These are phyloP conservation scores for Lizanozyma gosingica DNA, from an alignment of 1,139 yeast genomes.

Conservation along the genomic window DNA sequence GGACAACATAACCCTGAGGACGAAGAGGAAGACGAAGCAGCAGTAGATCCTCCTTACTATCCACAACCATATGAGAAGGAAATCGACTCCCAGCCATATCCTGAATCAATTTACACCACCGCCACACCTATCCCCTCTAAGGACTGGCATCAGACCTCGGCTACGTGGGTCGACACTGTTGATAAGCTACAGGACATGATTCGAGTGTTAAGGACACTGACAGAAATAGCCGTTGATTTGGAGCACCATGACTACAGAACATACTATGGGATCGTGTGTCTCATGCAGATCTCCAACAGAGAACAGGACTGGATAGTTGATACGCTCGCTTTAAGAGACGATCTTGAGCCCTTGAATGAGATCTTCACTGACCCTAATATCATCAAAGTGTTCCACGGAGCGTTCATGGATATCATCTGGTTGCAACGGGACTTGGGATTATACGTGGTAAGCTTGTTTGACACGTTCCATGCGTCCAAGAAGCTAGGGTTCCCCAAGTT, in stretches of 20 bases:
- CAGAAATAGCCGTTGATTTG: slow-evolving; percentile 87
- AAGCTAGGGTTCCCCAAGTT: slow-evolving; percentile 71
- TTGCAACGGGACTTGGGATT: slow-evolving; percentile 91
- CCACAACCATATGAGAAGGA: slow-evolving; percentile 79
- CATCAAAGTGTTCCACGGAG: slow-evolving; percentile 90
- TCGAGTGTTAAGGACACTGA: slow-evolving; percentile 34
- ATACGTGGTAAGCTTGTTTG: slow-evolving; percentile 83
- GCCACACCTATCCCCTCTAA: slow-evolving; percentile 45
- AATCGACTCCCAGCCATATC: slow-evolving; percentile 64
- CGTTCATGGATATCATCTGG: slow-evolving; percentile 96
- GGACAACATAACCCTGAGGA: slow-evolving; percentile 20
- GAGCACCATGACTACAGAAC: slow-evolving; percentile 94
- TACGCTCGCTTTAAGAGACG: slow-evolving; percentile 66
- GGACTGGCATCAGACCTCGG: slow-evolving; percentile 58
- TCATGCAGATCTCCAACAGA: slow-evolving; percentile 87
- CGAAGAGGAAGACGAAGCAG: slow-evolving; percentile 22
- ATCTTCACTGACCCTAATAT: slow-evolving; percentile 76
- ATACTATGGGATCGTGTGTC: slow-evolving; percentile 81
- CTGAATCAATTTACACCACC: slow-evolving; percentile 41
- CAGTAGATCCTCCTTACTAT: slow-evolving; percentile 50
- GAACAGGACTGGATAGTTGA: slow-evolving; percentile 81
- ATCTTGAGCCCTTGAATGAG: slow-evolving; percentile 55
- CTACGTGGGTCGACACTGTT: slow-evolving; percentile 64
- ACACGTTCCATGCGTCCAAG: slow-evolving; percentile 85
- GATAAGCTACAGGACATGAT: slow-evolving; percentile 49